These are phyloP conservation scores for Tripterygium wilfordii DNA, from an alignment of 177 flowering plant species.

Conservation along the genomic window DNA sequence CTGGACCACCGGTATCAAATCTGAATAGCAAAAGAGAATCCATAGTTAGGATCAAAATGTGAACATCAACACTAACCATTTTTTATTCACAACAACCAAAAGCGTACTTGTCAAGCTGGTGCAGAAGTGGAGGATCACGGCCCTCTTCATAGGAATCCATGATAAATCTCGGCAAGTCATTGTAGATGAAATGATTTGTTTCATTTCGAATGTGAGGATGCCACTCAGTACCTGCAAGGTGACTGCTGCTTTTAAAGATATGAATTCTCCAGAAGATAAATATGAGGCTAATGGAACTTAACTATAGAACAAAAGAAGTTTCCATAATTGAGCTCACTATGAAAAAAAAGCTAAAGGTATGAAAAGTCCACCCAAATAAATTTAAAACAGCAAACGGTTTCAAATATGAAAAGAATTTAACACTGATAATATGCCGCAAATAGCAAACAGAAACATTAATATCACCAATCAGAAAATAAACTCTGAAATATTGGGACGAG, in stretches of 20 bases:
- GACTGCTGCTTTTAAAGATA: conserved; percentile 23
- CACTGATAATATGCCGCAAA: no score
- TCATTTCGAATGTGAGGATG: conserved; percentile 52
- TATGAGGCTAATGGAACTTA: not conserved
- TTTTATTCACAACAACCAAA: no score
- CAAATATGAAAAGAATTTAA: no score
- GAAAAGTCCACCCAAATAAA: no score
- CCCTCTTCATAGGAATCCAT: conserved; percentile 89
- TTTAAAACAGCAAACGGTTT: no score
- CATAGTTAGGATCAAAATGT: conserved; percentile 5
- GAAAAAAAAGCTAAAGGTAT: no score
- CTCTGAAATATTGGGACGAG: no score
- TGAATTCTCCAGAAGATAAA: conserved; percentile 6
- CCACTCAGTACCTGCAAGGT: conserved; percentile 82
- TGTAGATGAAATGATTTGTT: conserved; percentile 59
- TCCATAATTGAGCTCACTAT: no score
- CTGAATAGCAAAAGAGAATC: conserved; percentile 31
- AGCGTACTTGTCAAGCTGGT: conserved; percentile 82
- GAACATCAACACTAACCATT: no score
- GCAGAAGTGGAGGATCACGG: conserved; percentile 72
- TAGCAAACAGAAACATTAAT: no score
- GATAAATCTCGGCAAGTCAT: conserved; percentile 75
- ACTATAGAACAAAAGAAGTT: no score
- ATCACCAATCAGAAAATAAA: no score
- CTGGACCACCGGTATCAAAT: conserved; percentile 87